These are phyloP conservation scores for Ocimum tenuiflorum DNA, from an alignment of 257 asterid genomes.

Conservation along the genomic window DNA sequence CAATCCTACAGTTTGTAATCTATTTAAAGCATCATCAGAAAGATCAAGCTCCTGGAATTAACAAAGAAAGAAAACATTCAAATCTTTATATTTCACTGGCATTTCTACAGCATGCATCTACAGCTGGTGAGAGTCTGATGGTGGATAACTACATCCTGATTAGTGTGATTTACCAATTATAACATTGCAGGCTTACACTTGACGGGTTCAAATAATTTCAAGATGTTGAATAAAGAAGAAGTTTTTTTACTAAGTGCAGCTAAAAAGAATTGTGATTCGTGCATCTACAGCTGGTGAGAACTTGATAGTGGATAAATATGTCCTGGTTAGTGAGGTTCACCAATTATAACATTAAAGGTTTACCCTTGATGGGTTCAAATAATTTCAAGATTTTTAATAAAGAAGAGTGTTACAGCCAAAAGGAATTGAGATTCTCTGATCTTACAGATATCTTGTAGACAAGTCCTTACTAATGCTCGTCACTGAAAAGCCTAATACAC, in stretches of 20 bases:
- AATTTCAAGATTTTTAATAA: too few species aligned
- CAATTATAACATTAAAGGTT: background rate
- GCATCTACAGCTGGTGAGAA: background rate
- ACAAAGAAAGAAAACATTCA: slow-evolving; percentile 12
- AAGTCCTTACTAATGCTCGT: background rate
- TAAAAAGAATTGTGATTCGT: background rate
- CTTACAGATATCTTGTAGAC: background rate
- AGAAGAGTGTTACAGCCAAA: too few species aligned
- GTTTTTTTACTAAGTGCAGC: too few species aligned
- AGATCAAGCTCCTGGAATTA: slow-evolving; percentile 81
- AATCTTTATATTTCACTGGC: background rate
- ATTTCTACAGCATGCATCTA: background rate
- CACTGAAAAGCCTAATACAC: too few species aligned
- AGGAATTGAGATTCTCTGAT: too few species aligned
- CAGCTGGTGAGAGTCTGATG: background rate
- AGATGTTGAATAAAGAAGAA: too few species aligned
- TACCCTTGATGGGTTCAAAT: background rate
- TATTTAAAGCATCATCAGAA: slow-evolving; percentile 70
- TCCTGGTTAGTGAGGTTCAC: background rate
- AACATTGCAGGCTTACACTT: background rate
- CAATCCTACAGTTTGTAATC: slow-evolving; percentile 91
- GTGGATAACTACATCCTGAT: background rate
- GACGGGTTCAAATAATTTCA: background rate
- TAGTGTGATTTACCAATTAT: background rate
- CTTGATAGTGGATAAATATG: background rate